Conservation (phyloP, 2,329 filamentous ascomycete genomes). For the Rhytidhysteron rufulum region DNA sequence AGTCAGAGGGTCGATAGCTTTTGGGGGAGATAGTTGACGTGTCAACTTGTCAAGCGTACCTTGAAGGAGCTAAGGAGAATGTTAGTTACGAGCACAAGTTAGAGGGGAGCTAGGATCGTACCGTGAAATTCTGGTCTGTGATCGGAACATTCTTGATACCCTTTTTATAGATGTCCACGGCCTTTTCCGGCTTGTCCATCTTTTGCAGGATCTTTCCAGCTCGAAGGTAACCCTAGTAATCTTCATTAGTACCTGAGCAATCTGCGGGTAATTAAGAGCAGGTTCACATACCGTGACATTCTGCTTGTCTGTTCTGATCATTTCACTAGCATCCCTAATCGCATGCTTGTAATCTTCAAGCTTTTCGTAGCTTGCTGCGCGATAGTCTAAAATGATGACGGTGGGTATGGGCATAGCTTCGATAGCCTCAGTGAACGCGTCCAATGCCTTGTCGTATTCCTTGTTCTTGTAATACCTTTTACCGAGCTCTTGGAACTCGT, state of each 20-base stretch:
- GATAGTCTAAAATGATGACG: constrained; percentile 48
- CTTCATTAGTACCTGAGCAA: constrained; percentile 1
- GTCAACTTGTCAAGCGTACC: constrained; percentile 47
- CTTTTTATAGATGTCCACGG: constrained; percentile 54
- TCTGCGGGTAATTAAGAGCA: neutral
- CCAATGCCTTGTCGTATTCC: constrained; percentile 30
- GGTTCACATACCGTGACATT: constrained; percentile 45
- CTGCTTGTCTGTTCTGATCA: constrained; percentile 49
- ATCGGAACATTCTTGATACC: constrained; percentile 51
- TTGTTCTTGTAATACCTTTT: constrained; percentile 33
- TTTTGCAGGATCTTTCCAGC: constrained; percentile 48
- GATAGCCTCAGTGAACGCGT: constrained; percentile 31
- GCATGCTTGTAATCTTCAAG: constrained; percentile 49
- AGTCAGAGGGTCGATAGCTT: constrained; percentile 49
- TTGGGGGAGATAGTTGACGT: constrained; percentile 38
- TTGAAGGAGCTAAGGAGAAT: constrained; percentile 37
- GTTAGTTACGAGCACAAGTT: constrained; percentile 1
- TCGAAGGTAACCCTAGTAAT: constrained; percentile 50
- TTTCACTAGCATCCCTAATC: constrained; percentile 54
- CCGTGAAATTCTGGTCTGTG: constrained; percentile 30
- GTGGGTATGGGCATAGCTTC: constrained; percentile 18
- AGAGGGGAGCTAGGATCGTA: no score
- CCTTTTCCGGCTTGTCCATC: constrained; percentile 50
- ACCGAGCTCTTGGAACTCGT: constrained; percentile 34
- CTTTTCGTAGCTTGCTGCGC: constrained; percentile 54